phyloP scores from a whole-genome alignment of 306 rosid species.

The Styphnolobium japonicum region DNA sequence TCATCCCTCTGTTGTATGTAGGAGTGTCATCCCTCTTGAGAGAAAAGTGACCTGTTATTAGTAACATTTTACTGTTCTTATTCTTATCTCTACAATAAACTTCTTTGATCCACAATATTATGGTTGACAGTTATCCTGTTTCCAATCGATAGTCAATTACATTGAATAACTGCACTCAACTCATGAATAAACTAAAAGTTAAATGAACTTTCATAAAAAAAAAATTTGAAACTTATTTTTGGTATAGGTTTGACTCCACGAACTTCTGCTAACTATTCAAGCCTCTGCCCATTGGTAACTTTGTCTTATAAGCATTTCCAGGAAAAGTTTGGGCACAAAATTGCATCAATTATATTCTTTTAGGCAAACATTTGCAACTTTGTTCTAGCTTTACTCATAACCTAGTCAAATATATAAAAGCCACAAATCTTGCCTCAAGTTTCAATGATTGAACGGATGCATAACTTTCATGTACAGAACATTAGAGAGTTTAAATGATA shows the following conservation, averaged over 20 bases:
- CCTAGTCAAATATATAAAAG: background rate
- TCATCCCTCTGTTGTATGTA: constrained; percentile 33
- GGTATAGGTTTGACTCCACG: background rate
- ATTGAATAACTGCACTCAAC: background rate
- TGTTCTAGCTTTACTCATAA: background rate
- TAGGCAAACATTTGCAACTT: background rate
- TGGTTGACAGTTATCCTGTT: background rate
- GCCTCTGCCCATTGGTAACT: background rate
- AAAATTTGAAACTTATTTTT: background rate
- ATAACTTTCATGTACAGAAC: background rate
- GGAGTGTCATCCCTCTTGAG: constrained; percentile 10
- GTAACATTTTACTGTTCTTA: background rate
- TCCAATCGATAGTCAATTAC: background rate
- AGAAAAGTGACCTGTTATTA: constrained; percentile 16
- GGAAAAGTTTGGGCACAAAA: background rate
- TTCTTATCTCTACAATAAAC: background rate
- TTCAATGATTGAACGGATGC: background rate
- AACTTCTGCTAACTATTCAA: background rate
- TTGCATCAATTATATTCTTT: background rate
- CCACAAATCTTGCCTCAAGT: background rate
- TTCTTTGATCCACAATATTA: background rate
- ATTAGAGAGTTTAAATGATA: background rate
- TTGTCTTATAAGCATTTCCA: too few species aligned
- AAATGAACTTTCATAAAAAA: background rate
- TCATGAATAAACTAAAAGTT: background rate